Percentiles rank a stretch among this genome's conserved stretches.
These are phyloP conservation scores for Gleditsia sinensis DNA, from an alignment of 306 rosid genomes.

Conservation along the genomic window DNA sequence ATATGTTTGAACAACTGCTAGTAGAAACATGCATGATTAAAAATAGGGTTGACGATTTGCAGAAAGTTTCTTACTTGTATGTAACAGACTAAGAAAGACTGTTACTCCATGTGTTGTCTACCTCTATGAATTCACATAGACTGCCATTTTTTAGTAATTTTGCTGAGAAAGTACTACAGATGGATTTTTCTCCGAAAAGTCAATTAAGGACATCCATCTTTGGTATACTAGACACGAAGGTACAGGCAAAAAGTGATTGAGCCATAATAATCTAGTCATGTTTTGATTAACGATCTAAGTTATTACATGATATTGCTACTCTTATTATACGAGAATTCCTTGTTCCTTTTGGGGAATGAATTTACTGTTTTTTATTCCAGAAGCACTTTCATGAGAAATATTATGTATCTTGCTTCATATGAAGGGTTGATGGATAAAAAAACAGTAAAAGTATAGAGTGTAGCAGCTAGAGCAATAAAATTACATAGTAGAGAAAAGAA, in stretches of 20 bases:
- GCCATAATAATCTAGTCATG: too few relatives aligned
- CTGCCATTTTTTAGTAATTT: slow-evolving; percentile 10
- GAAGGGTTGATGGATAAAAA: too few relatives aligned
- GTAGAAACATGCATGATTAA: slow-evolving; percentile 38
- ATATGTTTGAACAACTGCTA: slow-evolving; percentile 19
- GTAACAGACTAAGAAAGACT: slow-evolving; percentile 1
- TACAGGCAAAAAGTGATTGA: not conserved
- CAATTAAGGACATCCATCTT: slow-evolving; percentile 2
- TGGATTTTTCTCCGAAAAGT: not conserved
- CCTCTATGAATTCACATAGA: not conserved
- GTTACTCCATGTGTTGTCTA: slow-evolving; percentile 16
- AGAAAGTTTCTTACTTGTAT: slow-evolving; percentile 13
- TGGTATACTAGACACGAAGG: not conserved
- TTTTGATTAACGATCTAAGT: not conserved
- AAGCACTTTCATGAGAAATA: not conserved
- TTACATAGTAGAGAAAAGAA: too few relatives aligned
- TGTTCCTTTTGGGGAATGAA: slow-evolving; percentile 10
- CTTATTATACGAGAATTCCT: too few relatives aligned
- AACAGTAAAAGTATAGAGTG: not conserved
- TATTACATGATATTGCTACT: too few relatives aligned
- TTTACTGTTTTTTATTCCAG: not conserved
- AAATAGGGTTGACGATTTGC: slow-evolving; percentile 13
- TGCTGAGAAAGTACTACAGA: not conserved
- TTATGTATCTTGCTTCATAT: not conserved
- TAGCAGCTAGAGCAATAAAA: too few relatives aligned